Conservation (phyloP, 768 basidiomycete genomes). For the Kwoniella pini region DNA sequence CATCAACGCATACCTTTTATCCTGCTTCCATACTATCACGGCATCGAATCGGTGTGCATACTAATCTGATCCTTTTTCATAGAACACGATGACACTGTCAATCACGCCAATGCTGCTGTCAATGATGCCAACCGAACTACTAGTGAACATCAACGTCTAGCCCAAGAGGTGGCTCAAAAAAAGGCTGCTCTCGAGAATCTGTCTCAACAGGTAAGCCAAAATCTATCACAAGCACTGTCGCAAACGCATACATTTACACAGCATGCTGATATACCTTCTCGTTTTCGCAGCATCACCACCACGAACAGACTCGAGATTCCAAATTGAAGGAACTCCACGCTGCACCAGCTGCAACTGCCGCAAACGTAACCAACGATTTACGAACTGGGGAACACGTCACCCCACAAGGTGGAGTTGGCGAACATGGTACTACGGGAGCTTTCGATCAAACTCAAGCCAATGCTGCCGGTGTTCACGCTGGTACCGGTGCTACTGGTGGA, state of each 20-base stretch:
- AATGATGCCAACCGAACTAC: slow-evolving; percentile 12
- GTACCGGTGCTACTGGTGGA: slow-evolving; percentile 3
- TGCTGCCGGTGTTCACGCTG: slow-evolving; percentile 9
- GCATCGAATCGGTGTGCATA: neutral
- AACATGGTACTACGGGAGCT: slow-evolving; percentile 8
- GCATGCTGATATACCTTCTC: too few species aligned
- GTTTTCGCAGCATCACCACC: slow-evolving; percentile 2
- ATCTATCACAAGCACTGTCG: neutral
- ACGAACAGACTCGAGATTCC: slow-evolving; percentile 14
- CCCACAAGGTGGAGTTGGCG: slow-evolving; percentile 2
- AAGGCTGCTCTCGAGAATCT: slow-evolving; percentile 34
- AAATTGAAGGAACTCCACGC: slow-evolving; percentile 20
- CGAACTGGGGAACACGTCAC: slow-evolving; percentile 15
- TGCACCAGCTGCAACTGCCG: slow-evolving; percentile 8
- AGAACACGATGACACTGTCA: slow-evolving; percentile 22
- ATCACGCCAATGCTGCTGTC: slow-evolving; percentile 21
- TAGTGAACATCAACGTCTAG: slow-evolving; percentile 33
- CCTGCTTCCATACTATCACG: neutral
- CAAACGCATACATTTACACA: too few species aligned
- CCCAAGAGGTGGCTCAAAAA: slow-evolving; percentile 35
- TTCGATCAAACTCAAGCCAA: slow-evolving; percentile 12
- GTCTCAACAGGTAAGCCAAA: slow-evolving; percentile 8
- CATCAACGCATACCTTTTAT: neutral
- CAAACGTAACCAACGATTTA: slow-evolving; percentile 17
- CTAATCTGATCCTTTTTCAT: slow-evolving; percentile 1